Conservation (phyloP, 768 basidiomycete species). For the Boletus reticuloceps region DNA sequence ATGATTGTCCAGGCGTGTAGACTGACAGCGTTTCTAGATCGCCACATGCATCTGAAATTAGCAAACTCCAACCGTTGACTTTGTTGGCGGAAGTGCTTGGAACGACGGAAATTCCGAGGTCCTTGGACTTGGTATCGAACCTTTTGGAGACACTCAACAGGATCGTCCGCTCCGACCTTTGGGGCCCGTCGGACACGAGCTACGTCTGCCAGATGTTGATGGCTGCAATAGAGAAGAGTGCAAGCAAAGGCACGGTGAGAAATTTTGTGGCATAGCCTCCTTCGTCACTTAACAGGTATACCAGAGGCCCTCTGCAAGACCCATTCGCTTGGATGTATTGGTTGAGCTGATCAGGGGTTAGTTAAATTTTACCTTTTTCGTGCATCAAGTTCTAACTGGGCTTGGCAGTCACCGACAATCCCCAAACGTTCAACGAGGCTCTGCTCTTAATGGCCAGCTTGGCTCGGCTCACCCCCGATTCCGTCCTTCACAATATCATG, state of each 20-base stretch:
- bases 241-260: conserved; percentile 54
- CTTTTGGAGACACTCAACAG: conserved; percentile 72
- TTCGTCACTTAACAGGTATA: neutral
- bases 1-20: neutral
- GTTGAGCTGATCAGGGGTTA: conserved; percentile 83
- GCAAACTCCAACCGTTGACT: conserved; percentile 46
- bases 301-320: conserved; percentile 54
- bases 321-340: conserved; percentile 78
- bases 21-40: conserved; percentile 3
- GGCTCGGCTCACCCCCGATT: conserved; percentile 82
- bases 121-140: conserved; percentile 65
- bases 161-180: conserved; percentile 54
- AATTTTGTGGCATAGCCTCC: neutral
- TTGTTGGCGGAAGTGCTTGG: conserved; percentile 70
- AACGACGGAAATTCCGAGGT: conserved; percentile 62
- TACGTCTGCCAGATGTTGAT: conserved; percentile 85
- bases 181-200: conserved; percentile 60
- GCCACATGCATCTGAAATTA: conserved; percentile 32
- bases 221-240: conserved; percentile 70
- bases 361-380: neutral
- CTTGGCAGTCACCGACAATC: conserved; percentile 76
- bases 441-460: conserved; percentile 83
- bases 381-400: neutral
- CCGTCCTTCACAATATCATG: conserved; percentile 93
- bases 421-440: conserved; percentile 93